Evolutionary conservation across 257 asterid genomes (phyloP).

Genomic region (Solanum commersonii): DNA sequence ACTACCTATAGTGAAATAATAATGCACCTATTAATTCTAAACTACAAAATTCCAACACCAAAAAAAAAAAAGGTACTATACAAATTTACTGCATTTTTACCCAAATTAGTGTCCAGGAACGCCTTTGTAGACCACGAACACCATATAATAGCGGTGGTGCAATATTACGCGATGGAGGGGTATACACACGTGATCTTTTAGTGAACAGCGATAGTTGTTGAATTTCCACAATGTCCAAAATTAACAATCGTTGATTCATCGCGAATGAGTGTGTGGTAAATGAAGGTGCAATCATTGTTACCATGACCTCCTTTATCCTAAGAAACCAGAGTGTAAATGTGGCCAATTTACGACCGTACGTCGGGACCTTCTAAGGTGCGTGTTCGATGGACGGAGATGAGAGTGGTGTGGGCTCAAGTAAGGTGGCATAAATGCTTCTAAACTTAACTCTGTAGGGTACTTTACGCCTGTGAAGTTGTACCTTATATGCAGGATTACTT

Average conservation of each 20-base stretch:
- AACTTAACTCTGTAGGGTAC: conserved; percentile 68
- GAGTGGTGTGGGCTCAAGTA: conserved; percentile 27
- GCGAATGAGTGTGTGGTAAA: conserved; percentile 75
- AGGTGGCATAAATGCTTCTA: conserved; percentile 68
- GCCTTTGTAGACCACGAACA: conserved; percentile 66
- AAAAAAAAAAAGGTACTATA: background rate
- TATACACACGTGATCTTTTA: conserved; percentile 23
- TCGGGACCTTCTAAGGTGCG: conserved; percentile 27
- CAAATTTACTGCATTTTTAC: conserved; percentile 22
- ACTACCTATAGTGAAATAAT: background rate
- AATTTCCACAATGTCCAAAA: conserved; percentile 15
- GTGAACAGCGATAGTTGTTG: conserved; percentile 21
- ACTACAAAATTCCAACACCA: background rate
- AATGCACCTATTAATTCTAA: background rate
- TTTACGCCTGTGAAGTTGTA: conserved; percentile 51
- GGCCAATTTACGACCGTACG: conserved; percentile 45
- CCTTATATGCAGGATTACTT: conserved; percentile 61
- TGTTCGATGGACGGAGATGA: conserved; percentile 44
- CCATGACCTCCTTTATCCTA: conserved; percentile 16
- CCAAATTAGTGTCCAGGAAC: conserved; percentile 56
- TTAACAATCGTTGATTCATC: conserved; percentile 73
- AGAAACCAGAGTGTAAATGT: conserved; percentile 19
- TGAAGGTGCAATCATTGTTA: conserved; percentile 60
- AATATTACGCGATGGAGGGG: conserved; percentile 46
- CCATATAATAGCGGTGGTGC: conserved; percentile 81